Base-by-base conservation (phyloP, 2,329 filamentous ascomycete species). In the Catunica adiposa region DNA sequence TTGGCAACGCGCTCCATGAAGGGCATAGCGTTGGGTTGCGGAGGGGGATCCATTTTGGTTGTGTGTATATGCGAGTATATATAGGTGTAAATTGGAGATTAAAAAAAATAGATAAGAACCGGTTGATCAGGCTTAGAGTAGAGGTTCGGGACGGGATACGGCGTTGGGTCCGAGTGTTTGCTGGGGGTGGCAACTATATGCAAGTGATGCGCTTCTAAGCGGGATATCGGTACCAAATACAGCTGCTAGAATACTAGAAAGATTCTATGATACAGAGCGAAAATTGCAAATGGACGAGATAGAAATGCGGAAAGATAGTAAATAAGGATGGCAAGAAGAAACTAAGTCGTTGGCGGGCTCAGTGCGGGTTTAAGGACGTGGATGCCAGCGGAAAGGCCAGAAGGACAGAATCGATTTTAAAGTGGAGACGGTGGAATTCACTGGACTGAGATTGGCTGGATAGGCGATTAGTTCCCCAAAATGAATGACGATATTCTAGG, bases 1-100 rank as follows among this genome's bases (percentile, higher is more conserved):
- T 67, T 74, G 55, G 51, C 48, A 14, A 53, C 50, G 9, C 57
- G 57, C 22, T 59, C 57, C 38, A 56, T 46, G 51, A 59, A 55
- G 14, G 53, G 53, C 17, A 56, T 38, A 15, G 54, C 31, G 20
- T 40, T 52, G 20, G 54, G 38, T 14, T 50, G 37, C 15, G 20
- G 15, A n/a, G 5, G 40, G 40, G 40, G 11, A 23, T 51, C 57
- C 57, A 58, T 58, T 37, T 25, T 51, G 47, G 31, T 51, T 9
- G 11, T 15, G 11, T 44, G 37, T 3, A 38, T 22, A 2, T 48
- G 44, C 23, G 46, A 3, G n/a, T 23, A 50, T 22, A 50, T 8
- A 26, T 50, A 15, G 17, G 46, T 50, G 17, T 6, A 15, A 48
- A 20, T 20, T 23, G 25, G 29, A 11, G 29, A 34, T 34, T 5